Percentiles rank a stretch among this genome's conserved stretches.
These are phyloP conservation scores for Leccinum subgranulosum DNA, from an alignment of 768 basidiomycete genomes.

Conservation along the genomic window DNA sequence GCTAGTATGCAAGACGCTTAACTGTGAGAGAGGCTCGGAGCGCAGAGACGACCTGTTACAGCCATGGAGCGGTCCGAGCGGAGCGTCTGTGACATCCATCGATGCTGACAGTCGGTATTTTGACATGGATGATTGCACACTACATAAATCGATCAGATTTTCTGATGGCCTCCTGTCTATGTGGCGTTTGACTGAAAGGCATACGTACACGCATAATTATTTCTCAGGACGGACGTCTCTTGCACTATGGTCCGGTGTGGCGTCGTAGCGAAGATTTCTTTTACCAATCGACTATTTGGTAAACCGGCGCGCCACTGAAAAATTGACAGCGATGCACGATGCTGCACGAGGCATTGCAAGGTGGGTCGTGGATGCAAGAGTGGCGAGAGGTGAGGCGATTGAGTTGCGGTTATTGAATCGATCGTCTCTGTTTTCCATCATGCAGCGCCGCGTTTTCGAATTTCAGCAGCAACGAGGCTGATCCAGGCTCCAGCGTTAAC, in stretches of 20 bases:
- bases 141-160: neutral
- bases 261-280: neutral
- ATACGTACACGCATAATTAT: neutral
- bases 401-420: neutral
- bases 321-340: neutral
- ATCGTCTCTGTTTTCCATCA: neutral
- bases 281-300: neutral
- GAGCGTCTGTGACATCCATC: neutral
- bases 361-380: neutral
- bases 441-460: neutral
- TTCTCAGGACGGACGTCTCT: neutral
- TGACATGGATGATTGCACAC: neutral
- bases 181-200: neutral
- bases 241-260: neutral
- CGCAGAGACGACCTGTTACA: neutral
- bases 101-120: neutral
- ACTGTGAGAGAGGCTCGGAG: neutral
- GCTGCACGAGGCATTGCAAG: neutral
- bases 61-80: neutral
- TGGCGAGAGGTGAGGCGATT: neutral
- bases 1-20: neutral
- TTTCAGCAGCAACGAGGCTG: neutral
- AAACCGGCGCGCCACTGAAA: neutral
- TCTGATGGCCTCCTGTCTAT: neutral
- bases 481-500: neutral